These are phyloP conservation scores for Cenchrus purpureus DNA, from an alignment of 176 grass and related monocot species.

Conservation along the genomic window DNA sequence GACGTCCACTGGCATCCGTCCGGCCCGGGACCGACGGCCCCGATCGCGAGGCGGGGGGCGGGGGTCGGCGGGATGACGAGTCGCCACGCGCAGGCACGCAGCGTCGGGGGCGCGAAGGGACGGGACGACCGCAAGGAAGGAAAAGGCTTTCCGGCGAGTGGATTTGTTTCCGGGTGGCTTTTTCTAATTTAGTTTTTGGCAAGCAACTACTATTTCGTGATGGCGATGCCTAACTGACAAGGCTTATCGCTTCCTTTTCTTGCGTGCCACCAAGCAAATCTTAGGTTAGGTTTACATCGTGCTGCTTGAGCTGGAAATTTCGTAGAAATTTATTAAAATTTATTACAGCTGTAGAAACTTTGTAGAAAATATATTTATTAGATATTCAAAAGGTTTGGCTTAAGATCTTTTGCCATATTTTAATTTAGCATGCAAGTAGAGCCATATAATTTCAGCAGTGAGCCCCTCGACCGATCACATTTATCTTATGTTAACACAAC, in stretches of 20 bases:
- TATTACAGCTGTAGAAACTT: too few relatives aligned
- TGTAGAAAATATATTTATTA: too few relatives aligned
- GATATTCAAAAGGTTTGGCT: too few relatives aligned
- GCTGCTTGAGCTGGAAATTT: not conserved
- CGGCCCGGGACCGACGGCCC: not conserved
- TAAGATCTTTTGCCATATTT: too few relatives aligned
- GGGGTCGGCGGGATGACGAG: not conserved
- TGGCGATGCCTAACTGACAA: conserved; percentile 31
- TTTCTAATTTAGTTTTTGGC: conserved; percentile 12
- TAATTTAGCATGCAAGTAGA: too few relatives aligned
- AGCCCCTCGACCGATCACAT: too few relatives aligned
- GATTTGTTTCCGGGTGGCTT: conserved; percentile 10
- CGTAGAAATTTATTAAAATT: not conserved
- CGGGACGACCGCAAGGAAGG: not conserved
- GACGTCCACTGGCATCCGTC: conserved; percentile 49
- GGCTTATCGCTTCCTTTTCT: conserved; percentile 30
- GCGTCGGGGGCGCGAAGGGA: conserved; percentile 8
- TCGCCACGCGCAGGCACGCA: not conserved
- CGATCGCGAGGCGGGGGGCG: not conserved
- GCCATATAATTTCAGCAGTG: too few relatives aligned
- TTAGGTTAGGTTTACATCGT: not conserved
- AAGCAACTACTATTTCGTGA: conserved; percentile 14
- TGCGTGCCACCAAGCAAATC: not conserved
- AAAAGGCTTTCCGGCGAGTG: not conserved
- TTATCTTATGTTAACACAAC: too few relatives aligned